Base-by-base conservation (phyloP, 75 land plant species). In the Chamaecyparis obtusa region DNA sequence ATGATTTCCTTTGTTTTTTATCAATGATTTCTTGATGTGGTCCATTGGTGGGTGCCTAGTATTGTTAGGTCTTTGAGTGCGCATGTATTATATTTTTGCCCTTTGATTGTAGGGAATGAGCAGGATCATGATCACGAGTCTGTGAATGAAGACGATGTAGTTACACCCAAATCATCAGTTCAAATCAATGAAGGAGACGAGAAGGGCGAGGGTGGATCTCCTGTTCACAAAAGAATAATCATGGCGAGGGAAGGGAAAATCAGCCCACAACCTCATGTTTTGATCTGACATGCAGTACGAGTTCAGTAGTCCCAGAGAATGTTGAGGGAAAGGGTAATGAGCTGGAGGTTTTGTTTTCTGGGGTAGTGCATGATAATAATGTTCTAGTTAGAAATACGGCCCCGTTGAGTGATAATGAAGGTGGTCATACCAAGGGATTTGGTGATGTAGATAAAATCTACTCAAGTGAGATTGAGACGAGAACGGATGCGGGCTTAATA, bases 21-120 rank as follows among this genome's bases (percentile, higher is more conserved):
- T 67, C n/a, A 9, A 72, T 11, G 76, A 30, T 71, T 71, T 71
- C 33, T 71, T 72, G 9, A 7, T 39, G 39, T 78, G 81, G 8
- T 37, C 6, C 17, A 43, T 27, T 43, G 83, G 51, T 81, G 3
- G 51, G 83, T 6, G 41, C 83, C 48, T 80, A 27, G 13, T 3
- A 24, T 81, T 27, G 24, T 46, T 27, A 43, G 13, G 51, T 43
- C 15, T 46, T 19, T n/a, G 46, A 81, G 30, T 24, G 49, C 15
- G 51, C 83, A 9, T 81, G 83, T 13, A 81, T 81, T 81, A 27
- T 81, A 27, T 81, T 43, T 80, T 43, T 21, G 46, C 21, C 44
- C 27, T 24, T 37, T 41, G 46, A 80, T 21, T 81, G 83, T 46
- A 81, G 83, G 49, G 32, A 81, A 81, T 13, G 83, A 81, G 83